Evolutionary conservation across 208 protist genomes (phyloP), one percentile per base, ranked within the genome.

Genomic region (Leishmania lainsoni): DNA sequence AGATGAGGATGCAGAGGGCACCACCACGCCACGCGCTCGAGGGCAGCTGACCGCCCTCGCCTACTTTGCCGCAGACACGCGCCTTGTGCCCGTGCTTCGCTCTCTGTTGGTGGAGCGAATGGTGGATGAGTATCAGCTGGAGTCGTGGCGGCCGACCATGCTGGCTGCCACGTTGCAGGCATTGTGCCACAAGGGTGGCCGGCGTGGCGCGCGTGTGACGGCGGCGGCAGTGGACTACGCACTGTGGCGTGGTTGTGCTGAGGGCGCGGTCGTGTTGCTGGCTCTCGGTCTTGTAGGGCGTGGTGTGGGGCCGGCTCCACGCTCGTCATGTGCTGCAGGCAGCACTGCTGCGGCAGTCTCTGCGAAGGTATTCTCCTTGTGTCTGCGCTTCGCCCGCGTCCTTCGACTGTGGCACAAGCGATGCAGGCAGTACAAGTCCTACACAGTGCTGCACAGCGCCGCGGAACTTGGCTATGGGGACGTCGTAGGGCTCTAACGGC

Each of bases 391-490:
- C 9, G 51, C 49, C 9, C 61, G 65, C 61, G 63, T 75, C 65
- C 66, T 83, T 75, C 79, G 63, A 22, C 45, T 72, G n/a, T 85
- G 82, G 82, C 76, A 81, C 78, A 42, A 32, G 52, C 71, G 77
- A 6, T 70, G 45, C 22, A 16, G n/a, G 0, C 76, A 39, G 1
- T 81, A 76, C 48, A 75, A 79, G 54, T 85, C 73, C 48, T 96
- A 92, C 87, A 94, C 88, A 14, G 79, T 92, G 56, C 81, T 96
- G 69, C 93, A 96, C 83, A 90, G 87, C 71, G 93, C 91, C n/a
- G 86, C 91, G 52, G 86, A 87, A 59, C 79, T 94, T 17, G 85
- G 86, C 52, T 85, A 90, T 75, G 77, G 76, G 32, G 86, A 88
- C 35, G 83, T 92, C 65, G 75, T 89, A 0, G 68, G 81, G 86